These are phyloP conservation scores for Cladosporium sp. DNA, from an alignment of 2,329 filamentous ascomycete species.

Conservation along the genomic window DNA sequence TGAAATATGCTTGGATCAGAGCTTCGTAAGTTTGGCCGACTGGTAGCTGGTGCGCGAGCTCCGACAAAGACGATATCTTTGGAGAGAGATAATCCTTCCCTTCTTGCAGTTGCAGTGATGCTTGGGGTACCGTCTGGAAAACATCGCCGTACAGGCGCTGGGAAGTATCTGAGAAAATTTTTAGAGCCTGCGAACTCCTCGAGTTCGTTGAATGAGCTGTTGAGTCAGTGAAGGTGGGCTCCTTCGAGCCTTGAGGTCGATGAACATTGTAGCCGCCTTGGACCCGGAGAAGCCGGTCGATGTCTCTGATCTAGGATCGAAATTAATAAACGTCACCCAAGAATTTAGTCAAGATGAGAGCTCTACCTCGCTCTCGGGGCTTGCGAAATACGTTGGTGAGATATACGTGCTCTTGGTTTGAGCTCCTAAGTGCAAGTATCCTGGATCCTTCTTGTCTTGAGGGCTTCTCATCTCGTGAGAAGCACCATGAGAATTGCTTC, in stretches of 20 bases:
- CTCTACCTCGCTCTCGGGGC: slow-evolving; percentile 19
- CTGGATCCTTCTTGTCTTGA: slow-evolving; percentile 16
- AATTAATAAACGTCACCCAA: not conserved
- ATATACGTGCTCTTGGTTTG: slow-evolving; percentile 22
- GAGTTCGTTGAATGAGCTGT: too few relatives aligned
- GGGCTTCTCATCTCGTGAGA: not conserved
- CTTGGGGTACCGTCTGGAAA: too few relatives aligned
- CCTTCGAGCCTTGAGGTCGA: slow-evolving; percentile 10
- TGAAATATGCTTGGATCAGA: slow-evolving; percentile 20
- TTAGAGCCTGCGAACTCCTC: too few relatives aligned
- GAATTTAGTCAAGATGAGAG: too few relatives aligned
- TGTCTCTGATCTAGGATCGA: slow-evolving; percentile 17
- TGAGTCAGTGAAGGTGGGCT: slow-evolving; percentile 7
- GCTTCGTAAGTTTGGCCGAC: slow-evolving; percentile 12
- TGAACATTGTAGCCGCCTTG: slow-evolving; percentile 12
- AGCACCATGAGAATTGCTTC: not conserved
- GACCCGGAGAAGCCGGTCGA: slow-evolving; percentile 16
- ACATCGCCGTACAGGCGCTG: too few relatives aligned
- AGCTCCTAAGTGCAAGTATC: slow-evolving; percentile 20
- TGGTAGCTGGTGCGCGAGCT: too few relatives aligned
- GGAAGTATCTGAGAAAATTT: too few relatives aligned
- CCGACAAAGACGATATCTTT: too few relatives aligned
- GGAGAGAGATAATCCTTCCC: too few relatives aligned
- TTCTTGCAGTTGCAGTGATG: too few relatives aligned
- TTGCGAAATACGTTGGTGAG: slow-evolving; percentile 18